Conservation (phyloP, 2,329 filamentous ascomycete genomes). For the Aspergillus sp. region DNA sequence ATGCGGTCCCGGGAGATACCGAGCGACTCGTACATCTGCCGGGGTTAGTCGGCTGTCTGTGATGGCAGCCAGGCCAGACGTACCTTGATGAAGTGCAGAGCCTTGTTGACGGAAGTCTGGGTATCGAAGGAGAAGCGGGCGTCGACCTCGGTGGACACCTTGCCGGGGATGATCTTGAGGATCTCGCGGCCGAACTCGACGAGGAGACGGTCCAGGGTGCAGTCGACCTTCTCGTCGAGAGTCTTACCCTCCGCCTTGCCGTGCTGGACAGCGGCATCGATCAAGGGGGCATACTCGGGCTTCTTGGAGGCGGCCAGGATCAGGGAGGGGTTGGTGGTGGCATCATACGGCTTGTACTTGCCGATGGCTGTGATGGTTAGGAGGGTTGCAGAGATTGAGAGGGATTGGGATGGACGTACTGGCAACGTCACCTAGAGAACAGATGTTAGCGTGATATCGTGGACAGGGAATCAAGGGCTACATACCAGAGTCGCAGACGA, state of each 20-base stretch:
- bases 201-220: slow-evolving; percentile 82
- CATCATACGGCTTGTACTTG: slow-evolving; percentile 99
- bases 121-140: slow-evolving; percentile 93
- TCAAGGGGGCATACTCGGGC: slow-evolving; percentile 85
- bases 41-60: slow-evolving; percentile 13
- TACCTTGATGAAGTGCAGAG: slow-evolving; percentile 92
- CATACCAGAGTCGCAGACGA: slow-evolving; percentile 94
- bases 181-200: slow-evolving; percentile 99
- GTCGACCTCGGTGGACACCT: slow-evolving; percentile 98
- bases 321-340: slow-evolving; percentile 97
- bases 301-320: slow-evolving; percentile 99
- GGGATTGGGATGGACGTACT: slow-evolving; percentile 46
- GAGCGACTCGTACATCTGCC: slow-evolving; percentile 82
- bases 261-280: slow-evolving; percentile 74
- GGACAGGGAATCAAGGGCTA: slow-evolving; percentile 8
- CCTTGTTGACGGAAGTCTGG: slow-evolving; percentile 86
- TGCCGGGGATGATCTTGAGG: slow-evolving; percentile 90
- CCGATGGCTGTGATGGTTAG: slow-evolving; percentile 61
- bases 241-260: slow-evolving; percentile 65
- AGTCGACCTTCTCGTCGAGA: slow-evolving; percentile 75
- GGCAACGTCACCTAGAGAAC: slow-evolving; percentile 58
- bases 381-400: slow-evolving; percentile 3
- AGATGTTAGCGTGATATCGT: slow-evolving; percentile 20
- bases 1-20: slow-evolving; percentile 90
- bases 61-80: slow-evolving; percentile 1